phyloP scores from a whole-genome alignment of 179 eudicot species.

The Sideroxylon spinosum region DNA sequence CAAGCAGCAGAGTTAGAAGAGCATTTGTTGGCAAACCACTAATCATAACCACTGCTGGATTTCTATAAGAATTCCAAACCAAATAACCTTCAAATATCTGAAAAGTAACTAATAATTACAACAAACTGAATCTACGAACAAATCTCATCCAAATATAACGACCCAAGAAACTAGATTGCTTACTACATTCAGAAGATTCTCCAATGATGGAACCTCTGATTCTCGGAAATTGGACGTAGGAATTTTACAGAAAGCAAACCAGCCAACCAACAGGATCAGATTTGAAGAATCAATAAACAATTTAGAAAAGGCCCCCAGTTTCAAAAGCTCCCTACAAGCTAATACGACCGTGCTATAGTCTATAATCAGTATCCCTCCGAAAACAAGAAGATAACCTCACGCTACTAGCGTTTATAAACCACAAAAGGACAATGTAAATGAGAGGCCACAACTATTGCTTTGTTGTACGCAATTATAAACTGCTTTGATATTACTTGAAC shows the following conservation, averaged over 20 bases:
- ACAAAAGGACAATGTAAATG: not conserved
- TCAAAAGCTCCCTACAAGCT: not conserved
- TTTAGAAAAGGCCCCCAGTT: not conserved
- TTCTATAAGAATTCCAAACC: not conserved
- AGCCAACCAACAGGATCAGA: not conserved
- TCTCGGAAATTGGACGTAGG: not conserved
- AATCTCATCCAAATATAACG: not conserved
- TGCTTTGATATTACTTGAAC: not conserved
- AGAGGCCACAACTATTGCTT: not conserved
- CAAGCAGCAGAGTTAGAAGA: no score
- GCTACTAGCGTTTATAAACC: not conserved
- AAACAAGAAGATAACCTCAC: not conserved
- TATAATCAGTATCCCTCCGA: not conserved
- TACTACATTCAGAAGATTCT: not conserved
- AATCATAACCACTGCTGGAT: no score
- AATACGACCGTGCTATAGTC: no score
- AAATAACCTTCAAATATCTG: not conserved
- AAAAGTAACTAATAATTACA: not conserved
- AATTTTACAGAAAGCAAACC: not conserved
- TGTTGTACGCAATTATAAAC: not conserved
- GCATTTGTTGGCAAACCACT: no score
- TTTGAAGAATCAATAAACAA: not conserved
- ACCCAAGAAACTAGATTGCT: not conserved
- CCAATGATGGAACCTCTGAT: not conserved
- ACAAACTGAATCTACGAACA: not conserved